Conservation (phyloP, 2,329 filamentous ascomycete genomes). For the Claviceps sp. region DNA sequence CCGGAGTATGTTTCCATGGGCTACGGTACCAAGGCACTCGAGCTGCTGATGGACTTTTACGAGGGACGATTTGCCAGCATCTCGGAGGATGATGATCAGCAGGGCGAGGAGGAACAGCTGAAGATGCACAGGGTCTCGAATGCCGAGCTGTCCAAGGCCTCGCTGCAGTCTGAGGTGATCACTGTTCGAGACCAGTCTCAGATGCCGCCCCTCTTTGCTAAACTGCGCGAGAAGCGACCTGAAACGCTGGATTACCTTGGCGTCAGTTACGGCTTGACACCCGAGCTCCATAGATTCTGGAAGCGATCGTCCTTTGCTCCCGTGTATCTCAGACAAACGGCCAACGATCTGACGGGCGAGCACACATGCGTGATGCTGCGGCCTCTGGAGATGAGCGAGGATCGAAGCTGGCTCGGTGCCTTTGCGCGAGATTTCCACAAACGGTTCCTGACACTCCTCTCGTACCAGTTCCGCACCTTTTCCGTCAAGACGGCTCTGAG, state of each 20-base stretch:
- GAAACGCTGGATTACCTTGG: constrained; percentile 81
- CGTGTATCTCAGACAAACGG: constrained; percentile 86
- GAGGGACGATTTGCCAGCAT: constrained; percentile 83
- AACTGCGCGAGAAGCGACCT: constrained; percentile 69
- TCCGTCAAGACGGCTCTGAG: constrained; percentile 64
- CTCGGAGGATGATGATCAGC: constrained; percentile 53
- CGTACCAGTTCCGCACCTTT: constrained; percentile 85
- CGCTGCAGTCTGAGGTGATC: constrained; percentile 74
- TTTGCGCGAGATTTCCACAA: constrained; percentile 89
- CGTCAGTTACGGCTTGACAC: constrained; percentile 87
- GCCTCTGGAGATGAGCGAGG: constrained; percentile 54
- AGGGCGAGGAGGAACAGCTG: constrained; percentile 33
- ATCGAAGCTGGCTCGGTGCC: constrained; percentile 74
- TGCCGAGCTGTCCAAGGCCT: constrained; percentile 61
- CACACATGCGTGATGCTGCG: constrained; percentile 97
- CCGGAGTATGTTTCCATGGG: constrained; percentile 89
- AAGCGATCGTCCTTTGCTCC: constrained; percentile 76
- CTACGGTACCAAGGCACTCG: constrained; percentile 78
- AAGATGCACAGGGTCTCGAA: constrained; percentile 72
- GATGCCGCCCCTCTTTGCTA: constrained; percentile 89
- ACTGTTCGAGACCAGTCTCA: constrained; percentile 78
- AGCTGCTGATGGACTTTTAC: constrained; percentile 84
- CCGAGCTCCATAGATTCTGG: constrained; percentile 89
- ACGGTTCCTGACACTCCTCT: constrained; percentile 80
- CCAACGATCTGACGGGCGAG: constrained; percentile 92